These are phyloP conservation scores for Pythium folliculosum DNA, from an alignment of 352 stramenopile species.

Conservation along the genomic window DNA sequence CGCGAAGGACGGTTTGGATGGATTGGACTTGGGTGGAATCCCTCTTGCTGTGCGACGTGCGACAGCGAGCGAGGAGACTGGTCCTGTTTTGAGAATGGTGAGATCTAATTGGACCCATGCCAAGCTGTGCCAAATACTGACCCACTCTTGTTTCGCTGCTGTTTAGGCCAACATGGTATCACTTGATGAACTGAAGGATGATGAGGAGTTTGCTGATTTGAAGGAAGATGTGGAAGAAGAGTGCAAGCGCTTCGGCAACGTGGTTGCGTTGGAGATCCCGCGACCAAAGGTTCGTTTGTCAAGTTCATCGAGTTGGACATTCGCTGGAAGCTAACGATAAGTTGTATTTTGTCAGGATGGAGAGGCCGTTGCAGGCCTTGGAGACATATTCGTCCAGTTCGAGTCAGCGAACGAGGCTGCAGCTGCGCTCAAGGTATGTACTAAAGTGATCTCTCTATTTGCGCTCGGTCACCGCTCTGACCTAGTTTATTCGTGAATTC, in stretches of 20 bases:
- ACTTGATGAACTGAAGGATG: constrained; percentile 81
- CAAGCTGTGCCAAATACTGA: too few relatives aligned
- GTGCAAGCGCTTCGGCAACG: constrained; percentile 84
- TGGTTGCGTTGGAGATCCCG: constrained; percentile 74
- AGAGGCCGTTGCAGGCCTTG: constrained; percentile 55
- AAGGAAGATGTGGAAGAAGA: constrained; percentile 90
- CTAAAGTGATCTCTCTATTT: not conserved
- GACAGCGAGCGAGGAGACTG: constrained; percentile 40
- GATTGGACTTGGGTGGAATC: constrained; percentile 75
- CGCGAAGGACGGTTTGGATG: constrained; percentile 73
- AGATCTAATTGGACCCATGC: not conserved
- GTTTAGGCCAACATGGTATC: constrained; percentile 80
- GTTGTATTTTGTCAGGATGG: constrained; percentile 45
- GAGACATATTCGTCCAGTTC: constrained; percentile 85
- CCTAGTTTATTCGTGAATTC: not conserved
- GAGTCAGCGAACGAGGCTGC: constrained; percentile 52
- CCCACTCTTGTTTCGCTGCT: not conserved
- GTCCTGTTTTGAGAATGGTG: constrained; percentile 77
- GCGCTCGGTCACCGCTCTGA: constrained; percentile 4
- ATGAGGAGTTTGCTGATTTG: constrained; percentile 86
- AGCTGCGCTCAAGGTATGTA: constrained; percentile 65
- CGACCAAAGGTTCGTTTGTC: constrained; percentile 63
- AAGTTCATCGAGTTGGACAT: not conserved
- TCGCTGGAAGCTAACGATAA: not conserved
- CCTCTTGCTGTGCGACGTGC: constrained; percentile 66